Conservation (phyloP, 2,329 filamentous ascomycete genomes). For the Tympanopsis confertula region DNA sequence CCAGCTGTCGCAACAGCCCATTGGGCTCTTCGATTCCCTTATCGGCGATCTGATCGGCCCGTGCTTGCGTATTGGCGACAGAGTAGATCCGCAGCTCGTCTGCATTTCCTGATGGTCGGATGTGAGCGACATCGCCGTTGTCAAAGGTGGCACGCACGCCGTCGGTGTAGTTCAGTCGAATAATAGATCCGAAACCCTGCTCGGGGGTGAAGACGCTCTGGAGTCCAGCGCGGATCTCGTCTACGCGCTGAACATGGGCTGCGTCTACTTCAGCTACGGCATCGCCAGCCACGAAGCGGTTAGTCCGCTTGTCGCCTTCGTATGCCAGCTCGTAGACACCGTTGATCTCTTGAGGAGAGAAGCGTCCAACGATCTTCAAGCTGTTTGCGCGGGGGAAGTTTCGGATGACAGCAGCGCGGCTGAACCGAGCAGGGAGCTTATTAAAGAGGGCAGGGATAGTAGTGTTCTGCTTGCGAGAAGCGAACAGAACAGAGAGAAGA, state of each 20-base stretch:
- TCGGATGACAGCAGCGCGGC: constrained; percentile 15
- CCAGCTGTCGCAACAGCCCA: constrained; percentile 13
- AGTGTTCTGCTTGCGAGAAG: constrained; percentile 11
- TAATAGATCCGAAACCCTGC: constrained; percentile 11
- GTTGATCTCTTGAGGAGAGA: constrained; percentile 10
- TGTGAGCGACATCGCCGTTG: constrained; percentile 18
- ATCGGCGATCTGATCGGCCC: constrained; percentile 14
- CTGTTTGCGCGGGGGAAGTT: constrained; percentile 17
- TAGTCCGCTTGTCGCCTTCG: constrained; percentile 7
- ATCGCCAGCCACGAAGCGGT: constrained; percentile 7
- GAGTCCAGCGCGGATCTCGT: constrained; percentile 11
- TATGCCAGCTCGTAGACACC: too few species aligned
- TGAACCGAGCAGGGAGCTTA: constrained; percentile 14
- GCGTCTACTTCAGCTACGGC: constrained; percentile 5
- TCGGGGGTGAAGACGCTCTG: constrained; percentile 14
- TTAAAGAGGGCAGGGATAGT: constrained; percentile 14
- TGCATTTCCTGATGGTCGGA: constrained; percentile 18
- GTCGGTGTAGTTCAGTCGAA: constrained; percentile 15
- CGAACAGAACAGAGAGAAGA: constrained; percentile 15
- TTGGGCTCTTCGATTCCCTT: constrained; percentile 14
- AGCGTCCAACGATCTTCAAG: constrained; percentile 14
- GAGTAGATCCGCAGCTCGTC: constrained; percentile 19
- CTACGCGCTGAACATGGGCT: constrained; percentile 5
- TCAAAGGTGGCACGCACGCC: constrained; percentile 16
- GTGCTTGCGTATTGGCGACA: constrained; percentile 15